Evolutionary conservation across 768 basidiomycete genomes (phyloP), one percentile per base, ranked within the genome.

Genomic region (Auriscalpium orientale): DNA sequence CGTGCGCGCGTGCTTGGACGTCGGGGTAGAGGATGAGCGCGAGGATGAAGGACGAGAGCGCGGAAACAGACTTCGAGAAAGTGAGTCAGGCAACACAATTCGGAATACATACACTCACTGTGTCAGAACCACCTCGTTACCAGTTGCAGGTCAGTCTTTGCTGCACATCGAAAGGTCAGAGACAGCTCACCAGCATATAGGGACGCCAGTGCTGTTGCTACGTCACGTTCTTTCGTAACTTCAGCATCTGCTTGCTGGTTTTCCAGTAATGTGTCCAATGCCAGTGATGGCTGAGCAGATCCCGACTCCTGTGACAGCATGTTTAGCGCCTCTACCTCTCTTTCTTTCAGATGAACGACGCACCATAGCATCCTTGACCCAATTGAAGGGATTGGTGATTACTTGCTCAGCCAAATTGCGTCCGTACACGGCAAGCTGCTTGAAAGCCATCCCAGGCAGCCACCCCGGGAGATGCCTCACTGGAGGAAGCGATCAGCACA

Each of bases 361-460:
- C 44, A 86, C 87, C 71, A 86, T 76, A 53, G 75, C 78, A 13
- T 73, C 71, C 68, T 81, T 79, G 53, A 83, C 77, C 49, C 72
- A 80, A 43, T 79, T 76, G 55, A 79, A 89, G 8, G 87, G 85
- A 55, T 71, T 70, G 34, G 89, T 80, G 18, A 83, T 81, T 50
- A 83, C 85, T 58, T 82, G 80, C 49, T 81, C 76, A 68, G 87
- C 79, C 69, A 77, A 78, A 34, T 73, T 74, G 66, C 80, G 86
- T 87, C 87, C 89, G 9, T 58, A 64, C 8, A 56, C 68, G 1
- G 86, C 85, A 56, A 83, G 84, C 18, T 71, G 68, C 66, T 81
- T 79, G 71, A 89, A 91, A 2, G 77, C 77, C 5, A 81, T 76
- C 11, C 86, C 86, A 20, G 89, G 89, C 48, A 80, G 70, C 83